Evolutionary conservation across 768 basidiomycete species (phyloP), one percentile per base, ranked within the genome.

Genomic region (Neoboletus brunneissimus): DNA sequence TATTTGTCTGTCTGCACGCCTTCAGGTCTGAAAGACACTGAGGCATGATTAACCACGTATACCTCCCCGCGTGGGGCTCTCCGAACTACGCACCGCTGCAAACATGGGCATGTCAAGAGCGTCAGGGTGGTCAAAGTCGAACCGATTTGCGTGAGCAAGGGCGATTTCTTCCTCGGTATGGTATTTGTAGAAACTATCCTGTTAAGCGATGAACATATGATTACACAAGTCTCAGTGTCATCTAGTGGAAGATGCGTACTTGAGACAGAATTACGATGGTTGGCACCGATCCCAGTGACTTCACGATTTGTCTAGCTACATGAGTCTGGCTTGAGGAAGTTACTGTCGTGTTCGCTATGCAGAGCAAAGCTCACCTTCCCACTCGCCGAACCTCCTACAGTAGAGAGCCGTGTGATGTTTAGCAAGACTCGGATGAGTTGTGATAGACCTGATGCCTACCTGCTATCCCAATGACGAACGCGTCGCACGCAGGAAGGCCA

Each of bases 121-220:
- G 71, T 91, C 85, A 12, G 96, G 96, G 63, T 94, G 91, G 66
- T 99, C 96, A 60, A 95, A 89, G 65, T 95, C 92, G 57, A 87
- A 80, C 49, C 82, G 74, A 64, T 87, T 95, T 18, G 83, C 81
- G 69, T 93, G 88, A 0, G 96, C 96, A n/a, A 89, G 77, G 7
- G 77, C 80, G 20, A 93, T 77, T 72, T 98, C 88, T 63, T 95
- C 91, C 2, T 82, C 79, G 4, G 80, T 81, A 64, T 93, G 90
- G 45, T 75, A 74, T 65, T 88, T 91, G 75, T 99, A 99, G 74
- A 98, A 99, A 68, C 91, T 91, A 71, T 98, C 95, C 90, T 94
- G 72, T 46, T 55, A 20, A 45, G 35, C 4, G 22, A 46, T 41
- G 25, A 13, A 35, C 25, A 5, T 23, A 29, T 38, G 18, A 40